A percentile compares a stretch with the other conserved stretches of the same genome.
phyloP scores from a whole-genome alignment of 202 grass and related monocot genomes.

The Schoenoplectus tabernaemontani region DNA sequence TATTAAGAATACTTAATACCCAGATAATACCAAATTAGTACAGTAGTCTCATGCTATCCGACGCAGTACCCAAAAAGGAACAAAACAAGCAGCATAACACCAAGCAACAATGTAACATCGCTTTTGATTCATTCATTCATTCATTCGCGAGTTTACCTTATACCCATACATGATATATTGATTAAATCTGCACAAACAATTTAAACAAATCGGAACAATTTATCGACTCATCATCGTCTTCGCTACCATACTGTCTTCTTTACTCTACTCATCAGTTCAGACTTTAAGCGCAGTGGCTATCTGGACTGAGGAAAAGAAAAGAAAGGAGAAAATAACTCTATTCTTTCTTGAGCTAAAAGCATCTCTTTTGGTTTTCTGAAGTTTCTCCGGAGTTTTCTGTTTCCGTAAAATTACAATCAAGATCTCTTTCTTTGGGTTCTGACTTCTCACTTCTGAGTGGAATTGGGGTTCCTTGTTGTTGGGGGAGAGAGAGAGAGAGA shows the following conservation, averaged over 20 bases:
- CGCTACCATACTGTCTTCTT: not conserved
- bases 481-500: not conserved
- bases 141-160: not conserved
- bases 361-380: not conserved
- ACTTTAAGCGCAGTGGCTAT: not conserved
- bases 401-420: not conserved
- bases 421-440: not conserved
- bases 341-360: not conserved
- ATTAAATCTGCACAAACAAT: not conserved
- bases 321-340: not conserved
- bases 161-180: not conserved
- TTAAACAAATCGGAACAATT: not conserved
- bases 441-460: not conserved
- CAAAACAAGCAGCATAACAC: conserved; percentile 14
- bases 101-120: not conserved
- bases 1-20: not conserved
- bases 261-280: not conserved
- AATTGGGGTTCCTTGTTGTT: not conserved
- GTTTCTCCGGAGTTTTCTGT: not conserved
- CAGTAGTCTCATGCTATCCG: not conserved
- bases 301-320: not conserved
- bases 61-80: not conserved
- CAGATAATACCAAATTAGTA: conserved; percentile 13
- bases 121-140: not conserved
- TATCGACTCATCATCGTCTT: no score